Evolutionary conservation across 495 filamentous ascomycete genomes (phyloP).

Genomic region (Jackrogersella minutella): DNA sequence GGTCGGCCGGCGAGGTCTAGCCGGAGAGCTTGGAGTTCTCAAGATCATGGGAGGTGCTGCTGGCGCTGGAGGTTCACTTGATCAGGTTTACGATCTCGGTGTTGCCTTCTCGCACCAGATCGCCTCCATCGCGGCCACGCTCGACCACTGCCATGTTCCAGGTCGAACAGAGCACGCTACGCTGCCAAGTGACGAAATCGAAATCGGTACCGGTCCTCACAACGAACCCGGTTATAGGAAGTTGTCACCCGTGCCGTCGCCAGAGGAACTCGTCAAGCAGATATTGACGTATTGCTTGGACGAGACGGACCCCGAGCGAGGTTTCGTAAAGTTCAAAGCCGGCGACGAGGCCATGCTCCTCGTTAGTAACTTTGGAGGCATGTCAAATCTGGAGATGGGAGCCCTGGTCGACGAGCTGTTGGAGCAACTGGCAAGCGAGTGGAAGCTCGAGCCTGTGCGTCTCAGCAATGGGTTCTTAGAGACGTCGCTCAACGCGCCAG

Average conservation of each 20-base stretch:
- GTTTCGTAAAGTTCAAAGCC: conserved; percentile 64
- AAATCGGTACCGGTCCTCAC: conserved; percentile 68
- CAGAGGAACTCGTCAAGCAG: conserved; percentile 61
- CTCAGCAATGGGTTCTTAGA: conserved; percentile 63
- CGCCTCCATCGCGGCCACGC: conserved; percentile 66
- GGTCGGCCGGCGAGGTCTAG: conserved; percentile 66
- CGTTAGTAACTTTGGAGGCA: conserved; percentile 70
- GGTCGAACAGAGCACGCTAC: conserved; percentile 63
- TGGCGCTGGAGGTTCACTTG: conserved; percentile 60
- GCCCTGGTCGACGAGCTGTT: conserved; percentile 63
- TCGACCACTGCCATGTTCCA: conserved; percentile 72
- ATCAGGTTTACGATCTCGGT: conserved; percentile 64
- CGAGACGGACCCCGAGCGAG: conserved; percentile 62
- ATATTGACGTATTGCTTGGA: conserved; percentile 64
- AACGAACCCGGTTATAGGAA: conserved; percentile 68
- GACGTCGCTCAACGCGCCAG: conserved; percentile 69
- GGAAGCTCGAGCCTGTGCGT: conserved; percentile 59
- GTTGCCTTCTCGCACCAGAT: conserved; percentile 61
- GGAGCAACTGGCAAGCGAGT: conserved; percentile 53
- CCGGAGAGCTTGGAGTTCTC: conserved; percentile 60
- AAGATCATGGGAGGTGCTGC: conserved; percentile 58
- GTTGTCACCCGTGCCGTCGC: conserved; percentile 61
- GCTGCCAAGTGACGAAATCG: conserved; percentile 57
- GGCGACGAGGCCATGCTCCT: conserved; percentile 64
- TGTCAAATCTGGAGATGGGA: conserved; percentile 68